phyloP scores from a whole-genome alignment of 441 rosid species.

The Erodium moschatum region DNA sequence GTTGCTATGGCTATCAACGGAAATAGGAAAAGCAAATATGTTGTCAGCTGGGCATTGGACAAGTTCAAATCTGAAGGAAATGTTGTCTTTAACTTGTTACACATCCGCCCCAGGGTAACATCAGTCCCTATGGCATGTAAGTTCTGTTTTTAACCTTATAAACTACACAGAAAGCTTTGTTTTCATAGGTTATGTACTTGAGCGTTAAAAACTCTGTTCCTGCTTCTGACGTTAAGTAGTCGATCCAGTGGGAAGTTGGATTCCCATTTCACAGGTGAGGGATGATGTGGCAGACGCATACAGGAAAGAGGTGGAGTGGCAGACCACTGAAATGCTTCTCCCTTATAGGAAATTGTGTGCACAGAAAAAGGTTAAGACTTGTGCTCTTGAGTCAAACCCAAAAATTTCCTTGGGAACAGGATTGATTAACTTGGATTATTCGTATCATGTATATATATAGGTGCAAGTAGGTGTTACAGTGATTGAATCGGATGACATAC shows the following conservation, averaged over 20 bases:
- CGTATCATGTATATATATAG: constrained; percentile 27
- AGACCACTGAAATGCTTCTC: constrained; percentile 44
- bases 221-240: constrained; percentile 13
- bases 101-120: constrained; percentile 50
- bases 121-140: constrained; percentile 70
- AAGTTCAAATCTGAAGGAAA: constrained; percentile 50
- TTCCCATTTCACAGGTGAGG: constrained; percentile 63
- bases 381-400: constrained; percentile 9
- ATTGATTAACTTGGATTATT: constrained; percentile 10
- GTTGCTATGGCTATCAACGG: constrained; percentile 66
- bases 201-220: neutral
- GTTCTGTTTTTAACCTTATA: constrained; percentile 16
- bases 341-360: constrained; percentile 58
- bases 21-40: constrained; percentile 45
- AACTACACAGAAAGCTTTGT: neutral
- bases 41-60: constrained; percentile 63
- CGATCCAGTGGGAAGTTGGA: constrained; percentile 53
- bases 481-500: constrained; percentile 61
- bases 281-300: constrained; percentile 66
- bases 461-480: constrained; percentile 45
- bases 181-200: neutral
- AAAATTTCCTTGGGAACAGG: neutral
- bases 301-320: constrained; percentile 53
- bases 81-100: constrained; percentile 48
- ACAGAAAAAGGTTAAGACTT: constrained; percentile 43